Percentiles rank a stretch among this genome's conserved stretches.
Conservation (phyloP, 1,284 basidiomycete genomes). For the Gomphus sp. region DNA sequence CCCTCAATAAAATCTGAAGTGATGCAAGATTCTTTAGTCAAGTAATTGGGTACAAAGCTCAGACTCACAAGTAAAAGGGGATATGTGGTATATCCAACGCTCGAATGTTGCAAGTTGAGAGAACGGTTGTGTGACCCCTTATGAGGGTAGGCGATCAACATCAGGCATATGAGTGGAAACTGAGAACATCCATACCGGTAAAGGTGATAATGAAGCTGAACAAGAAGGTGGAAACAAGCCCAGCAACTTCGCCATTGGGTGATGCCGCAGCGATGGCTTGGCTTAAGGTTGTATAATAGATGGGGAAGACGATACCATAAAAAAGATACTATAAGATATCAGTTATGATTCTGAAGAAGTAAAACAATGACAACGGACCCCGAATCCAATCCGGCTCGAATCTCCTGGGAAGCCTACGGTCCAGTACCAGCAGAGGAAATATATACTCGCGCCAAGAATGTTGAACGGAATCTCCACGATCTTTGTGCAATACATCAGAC, state of each 20-base stretch:
- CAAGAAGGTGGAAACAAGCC: conserved; percentile 52
- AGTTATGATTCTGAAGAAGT: neutral
- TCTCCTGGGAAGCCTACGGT: conserved; percentile 49
- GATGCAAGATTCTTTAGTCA: conserved; percentile 34
- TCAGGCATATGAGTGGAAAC: neutral
- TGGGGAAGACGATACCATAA: conserved; percentile 41
- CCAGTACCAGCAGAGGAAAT: conserved; percentile 66
- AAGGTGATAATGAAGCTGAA: conserved; percentile 58
- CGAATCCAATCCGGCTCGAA: conserved; percentile 42
- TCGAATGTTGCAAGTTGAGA: too few species aligned
- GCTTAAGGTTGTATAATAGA: conserved; percentile 51
- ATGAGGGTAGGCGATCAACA: too few species aligned
- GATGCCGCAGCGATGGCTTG: conserved; percentile 60
- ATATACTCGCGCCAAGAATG: conserved; percentile 45
- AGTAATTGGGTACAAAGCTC: conserved; percentile 35
- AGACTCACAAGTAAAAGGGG: conserved; percentile 38
- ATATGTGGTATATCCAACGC: too few species aligned
- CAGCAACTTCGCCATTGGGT: conserved; percentile 57
- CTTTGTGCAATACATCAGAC: neutral
- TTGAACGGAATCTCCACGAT: conserved; percentile 47
- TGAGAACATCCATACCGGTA: conserved; percentile 25
- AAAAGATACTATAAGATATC: conserved; percentile 22
- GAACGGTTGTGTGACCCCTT: too few species aligned
- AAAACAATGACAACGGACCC: conserved; percentile 24
- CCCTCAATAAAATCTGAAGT: neutral